Conservation (phyloP, 306 rosid species). For the Malus sylvestris region DNA sequence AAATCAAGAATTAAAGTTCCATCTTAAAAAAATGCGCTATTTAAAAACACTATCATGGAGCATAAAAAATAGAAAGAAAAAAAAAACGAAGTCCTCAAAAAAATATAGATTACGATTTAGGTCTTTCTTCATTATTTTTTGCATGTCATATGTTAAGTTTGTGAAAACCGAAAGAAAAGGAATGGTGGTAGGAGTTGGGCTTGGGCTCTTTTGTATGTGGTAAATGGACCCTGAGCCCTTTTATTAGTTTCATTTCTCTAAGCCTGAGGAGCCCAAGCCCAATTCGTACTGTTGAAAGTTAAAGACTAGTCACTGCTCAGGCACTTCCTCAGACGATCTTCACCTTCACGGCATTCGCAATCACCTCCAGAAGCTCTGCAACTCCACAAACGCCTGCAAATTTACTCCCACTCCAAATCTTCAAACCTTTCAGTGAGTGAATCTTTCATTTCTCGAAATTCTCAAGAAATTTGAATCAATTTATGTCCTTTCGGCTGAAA, state of each 20-base stretch:
- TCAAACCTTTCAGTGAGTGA: background rate
- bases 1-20: too few species aligned
- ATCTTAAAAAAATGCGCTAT: too few species aligned
- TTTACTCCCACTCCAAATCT: background rate
- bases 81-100: too few species aligned
- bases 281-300: too few species aligned
- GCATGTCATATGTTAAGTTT: too few species aligned
- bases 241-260: background rate
- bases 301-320: background rate
- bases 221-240: background rate
- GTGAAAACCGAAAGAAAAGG: too few species aligned
- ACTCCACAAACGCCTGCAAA: background rate
- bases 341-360: background rate
- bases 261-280: too few species aligned
- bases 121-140: too few species aligned
- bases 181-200: background rate
- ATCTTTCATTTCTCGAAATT: background rate
- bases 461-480: background rate
- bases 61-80: too few species aligned
- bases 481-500: background rate
- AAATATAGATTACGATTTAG: too few species aligned
- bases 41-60: too few species aligned
- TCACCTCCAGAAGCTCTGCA: background rate
- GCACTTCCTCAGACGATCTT: background rate
- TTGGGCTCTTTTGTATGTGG: background rate